Conservation (phyloP, 129 eudicot species). For the Pittosporum tobira region DNA sequence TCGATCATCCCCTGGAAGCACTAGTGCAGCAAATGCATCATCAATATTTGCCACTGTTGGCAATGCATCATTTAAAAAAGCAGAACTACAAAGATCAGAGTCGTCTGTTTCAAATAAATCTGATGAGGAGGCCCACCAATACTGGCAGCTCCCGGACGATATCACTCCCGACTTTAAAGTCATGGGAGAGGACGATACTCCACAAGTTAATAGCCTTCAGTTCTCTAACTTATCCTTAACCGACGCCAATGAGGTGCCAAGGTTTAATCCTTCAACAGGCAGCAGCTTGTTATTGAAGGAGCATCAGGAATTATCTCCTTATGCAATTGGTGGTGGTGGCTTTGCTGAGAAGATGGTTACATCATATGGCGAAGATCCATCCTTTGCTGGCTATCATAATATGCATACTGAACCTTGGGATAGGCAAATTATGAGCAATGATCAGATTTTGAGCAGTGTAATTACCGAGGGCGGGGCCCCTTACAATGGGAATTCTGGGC, state of each 20-base stretch:
- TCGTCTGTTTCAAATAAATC: constrained; percentile 68
- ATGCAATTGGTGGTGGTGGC: constrained; percentile 28
- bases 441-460: constrained; percentile 34
- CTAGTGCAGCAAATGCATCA: constrained; percentile 22
- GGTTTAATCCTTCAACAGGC: constrained; percentile 33
- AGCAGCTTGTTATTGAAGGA: constrained; percentile 40
- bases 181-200: constrained; percentile 47
- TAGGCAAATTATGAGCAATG: constrained; percentile 30
- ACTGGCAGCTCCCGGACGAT: constrained; percentile 95
- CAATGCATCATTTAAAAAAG: constrained; percentile 40
- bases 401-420: constrained; percentile 57
- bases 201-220: constrained; percentile 37
- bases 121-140: constrained; percentile 87
- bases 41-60: constrained; percentile 29
- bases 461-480: constrained; percentile 32
- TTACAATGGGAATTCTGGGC: constrained; percentile 38
- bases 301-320: constrained; percentile 44
- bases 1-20: constrained; percentile 37
- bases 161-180: constrained; percentile 83
- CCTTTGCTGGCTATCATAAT: constrained; percentile 33
- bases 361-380: constrained; percentile 33
- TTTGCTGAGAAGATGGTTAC: constrained; percentile 43
- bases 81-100: constrained; percentile 64
- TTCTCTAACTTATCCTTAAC: constrained; percentile 54
- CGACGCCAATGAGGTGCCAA: constrained; percentile 37